Base-by-base conservation (phyloP, 257 asterid species). In the Handroanthus guayacan region DNA sequence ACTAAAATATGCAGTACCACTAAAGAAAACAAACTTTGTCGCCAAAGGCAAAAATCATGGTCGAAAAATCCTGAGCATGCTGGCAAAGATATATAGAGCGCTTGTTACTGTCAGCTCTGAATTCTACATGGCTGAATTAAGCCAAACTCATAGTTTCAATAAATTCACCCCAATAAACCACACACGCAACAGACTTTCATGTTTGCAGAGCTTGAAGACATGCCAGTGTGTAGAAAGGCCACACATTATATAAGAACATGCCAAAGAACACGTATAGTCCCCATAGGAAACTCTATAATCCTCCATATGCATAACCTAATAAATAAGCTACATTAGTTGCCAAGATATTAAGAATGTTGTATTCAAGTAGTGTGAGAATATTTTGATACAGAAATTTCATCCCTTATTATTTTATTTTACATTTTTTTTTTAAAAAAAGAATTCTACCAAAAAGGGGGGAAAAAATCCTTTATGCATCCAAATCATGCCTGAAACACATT, bases 111-210 rank as follows among this genome's bases (percentile, higher is more conserved):
- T 34, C 71, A 9, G 54, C 45, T 57, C 39, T 31, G 4, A 66
- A 44, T 6, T 44, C 50, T 44, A 44, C 3, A 44, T 44, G 6
- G 39, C 39, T 57, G 17, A 34, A 18, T 34, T 5, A 11, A 9
- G 17, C 9, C 51, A 48, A 50, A 65, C 58, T 77, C 56, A 68
- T 7, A 17, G 41, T 48, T 62, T 18, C 72, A 50, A 48, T 0
- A 37, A 36, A 8, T 63, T 37, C 41, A 39, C 65, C 51, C 72
- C 38, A 34, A 11, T 14, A 20, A 58, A 6, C 37, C 17, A 56
- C 75, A 50, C 64, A 54, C 68, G 10, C 55, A 34, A 38, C 51
- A 54, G 31, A 38, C 3, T 25, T 2, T 10, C 76, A 44, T 50
- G 17, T 20, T 34, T 18, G 11, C n/a, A 13, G 60, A 47, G 31